phyloP scores from a whole-genome alignment of 805 yeast species.

The Metschnikowia cubensis region DNA sequence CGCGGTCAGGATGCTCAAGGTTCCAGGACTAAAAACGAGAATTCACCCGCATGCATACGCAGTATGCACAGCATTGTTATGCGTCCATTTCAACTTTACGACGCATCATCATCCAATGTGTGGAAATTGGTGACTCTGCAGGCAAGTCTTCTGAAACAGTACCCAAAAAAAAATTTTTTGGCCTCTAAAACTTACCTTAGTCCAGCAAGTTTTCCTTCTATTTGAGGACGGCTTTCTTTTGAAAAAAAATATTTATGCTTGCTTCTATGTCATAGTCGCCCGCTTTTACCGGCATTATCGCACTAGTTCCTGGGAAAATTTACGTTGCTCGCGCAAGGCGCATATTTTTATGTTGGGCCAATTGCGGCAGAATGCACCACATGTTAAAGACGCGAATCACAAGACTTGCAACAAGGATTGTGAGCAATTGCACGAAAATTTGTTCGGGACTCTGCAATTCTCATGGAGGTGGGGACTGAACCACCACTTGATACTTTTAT shows the following conservation, averaged over 20 bases:
- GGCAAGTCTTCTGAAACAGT: background rate
- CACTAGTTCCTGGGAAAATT: slow-evolving; percentile 4
- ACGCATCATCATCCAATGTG: slow-evolving; percentile 3
- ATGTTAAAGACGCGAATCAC: background rate
- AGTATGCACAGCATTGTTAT: slow-evolving; percentile 3
- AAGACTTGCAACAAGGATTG: background rate
- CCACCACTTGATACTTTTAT: background rate
- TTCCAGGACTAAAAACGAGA: slow-evolving; percentile 4
- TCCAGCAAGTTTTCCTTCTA: too few species aligned
- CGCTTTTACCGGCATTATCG: slow-evolving; percentile 2
- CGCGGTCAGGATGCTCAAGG: background rate
- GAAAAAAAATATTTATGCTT: background rate
- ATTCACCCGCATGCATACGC: slow-evolving; percentile 4
- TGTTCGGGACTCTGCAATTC: background rate
- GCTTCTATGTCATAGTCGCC: background rate
- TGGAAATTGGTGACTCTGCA: slow-evolving; percentile 2
- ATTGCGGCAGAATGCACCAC: slow-evolving; percentile 2
- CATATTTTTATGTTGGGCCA: slow-evolving; percentile 2
- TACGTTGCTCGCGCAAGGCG: slow-evolving; percentile 5
- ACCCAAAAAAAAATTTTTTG: background rate
- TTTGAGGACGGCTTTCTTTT: too few species aligned
- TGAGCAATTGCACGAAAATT: background rate
- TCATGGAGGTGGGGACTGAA: background rate
- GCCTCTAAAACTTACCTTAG: too few species aligned
- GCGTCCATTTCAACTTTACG: slow-evolving; percentile 3